Base-by-base conservation (phyloP, 1,284 basidiomycete species). In the Ceraceosorus guamensis region DNA sequence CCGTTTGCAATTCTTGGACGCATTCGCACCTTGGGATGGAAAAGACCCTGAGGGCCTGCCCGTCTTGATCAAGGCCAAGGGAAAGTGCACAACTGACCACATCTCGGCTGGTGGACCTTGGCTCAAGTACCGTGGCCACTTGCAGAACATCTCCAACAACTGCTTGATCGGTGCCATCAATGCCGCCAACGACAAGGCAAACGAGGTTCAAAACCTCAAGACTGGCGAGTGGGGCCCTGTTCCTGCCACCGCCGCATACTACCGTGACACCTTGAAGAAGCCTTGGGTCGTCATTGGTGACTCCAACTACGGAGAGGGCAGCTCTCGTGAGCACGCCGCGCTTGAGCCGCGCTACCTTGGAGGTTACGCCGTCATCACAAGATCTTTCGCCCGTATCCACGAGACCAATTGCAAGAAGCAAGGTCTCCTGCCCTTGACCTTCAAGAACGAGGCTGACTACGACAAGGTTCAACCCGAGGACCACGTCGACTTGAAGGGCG, bases 81-180 rank as follows among this genome's bases (percentile, higher is more conserved):
- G 95, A 84, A 98, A 99, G 83, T 99, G 95, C 87, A 97, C 81
- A 64, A 82, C 81, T 62, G 81, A 82, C 65, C 70, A 72, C 73
- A 77, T 95, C 78, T 89, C 87, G 62, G 90, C 91, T 77, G 93
- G 91, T 82, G 93, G 93, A 59, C 93, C 93, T 47, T 98, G 93
- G 93, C 84, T 97, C 80, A 96, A 96, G 81, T 97, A 92, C 84
- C 89, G 93, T 82, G 93, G 93, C 67, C 93, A 97, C 80, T 85
- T 98, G 73, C 84, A 95, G 79, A 97, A 98, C 84, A 98, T 97
- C 78, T 95, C 91, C 39, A 89, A 95, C 79, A 97, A 97, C 83
- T 93, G 90, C 80, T 79, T 96, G 78, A 97, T 97, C 46, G 73
- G 91, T 77, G 92, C 91, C 56, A 92, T 97, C 82, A 96, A 96